phyloP scores from a whole-genome alignment of 257 asterid species.

The Solanum neorickii region DNA sequence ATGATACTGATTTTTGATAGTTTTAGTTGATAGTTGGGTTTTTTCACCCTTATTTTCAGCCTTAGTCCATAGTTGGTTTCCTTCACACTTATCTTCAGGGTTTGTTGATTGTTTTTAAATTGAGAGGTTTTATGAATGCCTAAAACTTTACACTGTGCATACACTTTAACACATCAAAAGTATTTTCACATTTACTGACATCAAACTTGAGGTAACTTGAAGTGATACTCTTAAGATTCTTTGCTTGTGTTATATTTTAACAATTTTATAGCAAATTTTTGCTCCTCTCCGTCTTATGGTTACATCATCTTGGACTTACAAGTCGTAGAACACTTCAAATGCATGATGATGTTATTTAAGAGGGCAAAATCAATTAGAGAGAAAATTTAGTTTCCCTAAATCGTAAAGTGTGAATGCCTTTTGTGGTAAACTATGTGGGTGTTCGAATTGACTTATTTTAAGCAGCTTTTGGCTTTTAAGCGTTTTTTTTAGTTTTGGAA shows the following conservation, averaged over 20 bases:
- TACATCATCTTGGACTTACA: neutral
- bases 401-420: neutral
- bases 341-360: neutral
- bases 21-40: neutral
- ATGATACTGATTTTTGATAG: neutral
- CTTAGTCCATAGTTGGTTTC: neutral
- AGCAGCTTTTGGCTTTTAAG: neutral
- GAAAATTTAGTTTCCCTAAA: neutral
- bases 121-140: neutral
- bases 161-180: neutral
- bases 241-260: neutral
- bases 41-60: neutral
- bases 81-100: neutral
- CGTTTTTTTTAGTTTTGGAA: neutral
- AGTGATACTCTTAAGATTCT: neutral
- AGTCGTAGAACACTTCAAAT: neutral
- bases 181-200: neutral
- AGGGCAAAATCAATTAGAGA: neutral
- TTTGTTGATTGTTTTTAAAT: neutral
- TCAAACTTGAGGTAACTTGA: neutral
- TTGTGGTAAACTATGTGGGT: neutral
- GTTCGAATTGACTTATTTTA: neutral
- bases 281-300: neutral
- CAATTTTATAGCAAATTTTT: neutral
- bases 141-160: neutral